Evolutionary conservation across 805 yeast genomes (phyloP), one percentile per base, ranked within the genome.

Genomic region (Starmerella stigmatis): DNA sequence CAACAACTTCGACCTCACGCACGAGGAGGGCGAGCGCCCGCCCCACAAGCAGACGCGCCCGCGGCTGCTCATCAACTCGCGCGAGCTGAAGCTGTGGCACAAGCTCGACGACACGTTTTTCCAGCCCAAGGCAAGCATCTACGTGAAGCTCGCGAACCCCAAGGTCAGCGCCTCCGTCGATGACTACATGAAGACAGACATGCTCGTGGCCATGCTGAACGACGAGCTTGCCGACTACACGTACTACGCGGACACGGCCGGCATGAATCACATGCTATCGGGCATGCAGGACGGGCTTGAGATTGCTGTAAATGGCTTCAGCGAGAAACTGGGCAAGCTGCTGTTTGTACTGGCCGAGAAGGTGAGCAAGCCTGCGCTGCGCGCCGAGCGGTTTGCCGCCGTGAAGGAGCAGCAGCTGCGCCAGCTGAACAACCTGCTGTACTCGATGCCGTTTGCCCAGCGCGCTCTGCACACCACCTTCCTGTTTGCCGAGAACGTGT

Each of bases 31-130:
- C 56, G 65, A 20, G 62, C 60, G 12, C 65, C 69, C 22, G 55
- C 47, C 17, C 42, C 57, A 9, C 72, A 76, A 3, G 56, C 67
- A 50, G 37, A 69, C 69, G 23, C 74, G 73, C 49, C 96, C 96
- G 1, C 67, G 67, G 29, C 66, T 86, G 32, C 64, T 92, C 45
- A 64, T 71, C 37, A 63, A 71, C 12, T 69, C 69, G 39, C 46
- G 43, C 10, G 54, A 49, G 13, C 50, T 50, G 8, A 34, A 49
- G 16, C 63, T 70, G 30, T 89, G 97, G 97, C 84, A 70, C 62
- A 89, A 89, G 61, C 81, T 81, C 55, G 95, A 89, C 65, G 95
- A 89, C 54, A 76, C 79, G 41, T 83, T 89, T 59, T 76, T 81
- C 69, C 82, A 84, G 15, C 98, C 97, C 41, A 83, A 88, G 64